Evolutionary conservation across 192 early-diverging fungal species (phyloP).

Genomic region (Lobulomyces angularis): DNA sequence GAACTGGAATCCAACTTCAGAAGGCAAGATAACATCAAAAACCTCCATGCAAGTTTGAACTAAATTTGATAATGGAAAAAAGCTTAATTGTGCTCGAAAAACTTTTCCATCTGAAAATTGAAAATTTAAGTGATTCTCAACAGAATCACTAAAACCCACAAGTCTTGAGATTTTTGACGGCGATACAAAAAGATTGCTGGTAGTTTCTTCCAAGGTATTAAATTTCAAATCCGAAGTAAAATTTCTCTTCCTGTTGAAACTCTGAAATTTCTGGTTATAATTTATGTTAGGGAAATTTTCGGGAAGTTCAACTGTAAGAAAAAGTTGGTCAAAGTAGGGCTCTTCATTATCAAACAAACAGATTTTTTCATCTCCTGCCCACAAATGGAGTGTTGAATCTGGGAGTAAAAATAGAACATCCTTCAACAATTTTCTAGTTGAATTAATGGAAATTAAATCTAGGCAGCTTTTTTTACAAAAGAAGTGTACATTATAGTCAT

Average conservation of each 20-base stretch:
- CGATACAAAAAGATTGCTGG: too few species aligned
- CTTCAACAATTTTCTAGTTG: too few species aligned
- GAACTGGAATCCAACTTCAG: conserved; percentile 13
- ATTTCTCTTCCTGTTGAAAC: too few species aligned
- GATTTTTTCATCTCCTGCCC: conserved; percentile 19
- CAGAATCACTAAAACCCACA: conserved; percentile 18
- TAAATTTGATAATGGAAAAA: conserved; percentile 18
- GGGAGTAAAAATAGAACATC: conserved; percentile 26
- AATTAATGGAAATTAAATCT: too few species aligned
- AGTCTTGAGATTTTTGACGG: conserved; percentile 6
- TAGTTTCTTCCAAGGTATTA: too few species aligned
- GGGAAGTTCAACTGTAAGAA: neutral
- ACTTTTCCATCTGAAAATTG: conserved; percentile 12
- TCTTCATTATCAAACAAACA: conserved; percentile 12
- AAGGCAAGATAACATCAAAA: conserved; percentile 21
- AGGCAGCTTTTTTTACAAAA: too few species aligned
- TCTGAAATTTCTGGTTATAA: conserved; percentile 1
- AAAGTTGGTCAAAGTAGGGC: neutral
- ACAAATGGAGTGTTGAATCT: conserved; percentile 18
- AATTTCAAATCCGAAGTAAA: too few species aligned
- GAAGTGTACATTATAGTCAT: too few species aligned
- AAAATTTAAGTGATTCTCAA: conserved; percentile 22
- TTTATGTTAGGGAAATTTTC: neutral
- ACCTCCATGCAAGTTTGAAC: conserved; percentile 23
- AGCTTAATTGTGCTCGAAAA: conserved; percentile 15